Evolutionary conservation across 345 rosid species (phyloP).

Genomic region (Melaleuca alternifolia): DNA sequence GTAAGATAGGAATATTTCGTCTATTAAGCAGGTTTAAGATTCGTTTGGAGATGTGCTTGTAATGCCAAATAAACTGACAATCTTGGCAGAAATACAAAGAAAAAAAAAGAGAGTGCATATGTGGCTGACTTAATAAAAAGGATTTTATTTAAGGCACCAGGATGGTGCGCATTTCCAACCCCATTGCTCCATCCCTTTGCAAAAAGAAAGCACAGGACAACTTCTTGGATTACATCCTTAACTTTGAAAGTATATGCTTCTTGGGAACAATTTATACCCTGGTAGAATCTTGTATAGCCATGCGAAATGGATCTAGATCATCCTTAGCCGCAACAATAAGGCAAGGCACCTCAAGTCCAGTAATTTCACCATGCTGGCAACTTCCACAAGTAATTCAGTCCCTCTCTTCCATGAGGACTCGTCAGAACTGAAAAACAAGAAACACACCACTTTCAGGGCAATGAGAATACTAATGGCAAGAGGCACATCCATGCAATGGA

Average conservation of each 20-base stretch:
- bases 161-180: neutral
- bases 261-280: constrained; percentile 36
- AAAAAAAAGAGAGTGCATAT: neutral
- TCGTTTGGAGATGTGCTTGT: neutral
- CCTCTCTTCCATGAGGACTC: constrained; percentile 82
- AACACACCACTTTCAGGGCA: neutral
- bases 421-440: constrained; percentile 44
- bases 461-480: neutral
- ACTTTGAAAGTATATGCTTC: constrained; percentile 16
- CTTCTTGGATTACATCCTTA: neutral
- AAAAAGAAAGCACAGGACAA: neutral
- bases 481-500: neutral
- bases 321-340: constrained; percentile 92
- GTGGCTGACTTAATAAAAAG: neutral
- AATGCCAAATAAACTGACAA: neutral
- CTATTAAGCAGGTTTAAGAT: neutral
- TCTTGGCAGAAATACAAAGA: neutral
- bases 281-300: constrained; percentile 87
- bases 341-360: constrained; percentile 94
- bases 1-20: too few species aligned
- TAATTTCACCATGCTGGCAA: constrained; percentile 84
- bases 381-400: constrained; percentile 84
- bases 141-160: neutral
- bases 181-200: neutral
- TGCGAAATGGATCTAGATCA: constrained; percentile 87